Conservation (phyloP, 148 eudicot species). For the Agrostemma githago region DNA sequence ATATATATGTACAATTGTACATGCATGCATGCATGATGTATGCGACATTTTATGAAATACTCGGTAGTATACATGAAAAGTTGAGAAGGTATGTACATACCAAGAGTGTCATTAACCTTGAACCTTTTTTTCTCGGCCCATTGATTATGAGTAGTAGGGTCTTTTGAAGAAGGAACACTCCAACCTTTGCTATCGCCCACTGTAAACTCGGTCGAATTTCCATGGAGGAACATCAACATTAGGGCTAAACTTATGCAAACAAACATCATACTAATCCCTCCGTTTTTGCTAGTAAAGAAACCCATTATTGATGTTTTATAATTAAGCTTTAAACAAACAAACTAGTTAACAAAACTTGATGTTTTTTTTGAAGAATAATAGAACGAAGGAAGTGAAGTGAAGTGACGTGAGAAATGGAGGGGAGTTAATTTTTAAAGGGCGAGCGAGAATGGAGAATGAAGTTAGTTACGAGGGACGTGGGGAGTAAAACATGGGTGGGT, state of each 20-base stretch:
- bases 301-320: not conserved
- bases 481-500: too few relatives aligned
- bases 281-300: not conserved
- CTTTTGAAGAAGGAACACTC: conserved; percentile 39
- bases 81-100: conserved; percentile 32
- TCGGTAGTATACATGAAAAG: too few relatives aligned
- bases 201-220: conserved; percentile 30
- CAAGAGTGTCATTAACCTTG: conserved; percentile 43
- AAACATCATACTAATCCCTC: not conserved
- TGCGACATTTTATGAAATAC: not conserved
- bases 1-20: not conserved
- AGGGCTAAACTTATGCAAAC: conserved; percentile 15
- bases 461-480: too few relatives aligned
- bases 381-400: too few relatives aligned
- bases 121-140: conserved; percentile 64
- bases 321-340: not conserved
- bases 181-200: conserved; percentile 52
- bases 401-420: too few relatives aligned
- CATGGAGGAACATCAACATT: conserved; percentile 11
- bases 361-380: not conserved
- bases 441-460: too few relatives aligned
- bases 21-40: not conserved
- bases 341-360: too few relatives aligned
- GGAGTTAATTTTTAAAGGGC: too few relatives aligned
- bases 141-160: conserved; percentile 32